A percentile compares a stretch with the other conserved stretches of the same genome.
These are phyloP conservation scores for Glaciozyma antarctica DNA, from an alignment of 768 basidiomycete species.

Conservation along the genomic window DNA sequence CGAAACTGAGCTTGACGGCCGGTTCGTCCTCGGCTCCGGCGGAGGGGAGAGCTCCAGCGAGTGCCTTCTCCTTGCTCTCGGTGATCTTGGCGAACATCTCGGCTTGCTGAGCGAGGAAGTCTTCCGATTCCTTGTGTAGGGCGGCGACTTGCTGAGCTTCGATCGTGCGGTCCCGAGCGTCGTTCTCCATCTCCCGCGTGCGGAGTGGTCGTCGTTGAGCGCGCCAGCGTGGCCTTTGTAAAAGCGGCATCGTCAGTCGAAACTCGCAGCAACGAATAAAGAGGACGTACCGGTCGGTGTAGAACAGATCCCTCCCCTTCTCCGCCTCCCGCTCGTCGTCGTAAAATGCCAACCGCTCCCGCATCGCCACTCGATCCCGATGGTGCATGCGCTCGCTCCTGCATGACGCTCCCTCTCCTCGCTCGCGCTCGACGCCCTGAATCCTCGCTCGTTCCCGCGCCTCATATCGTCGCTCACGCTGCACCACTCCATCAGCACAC, in stretches of 20 bases:
- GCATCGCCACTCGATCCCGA: slow-evolving; percentile 49
- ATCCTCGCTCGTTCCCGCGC: slow-evolving; percentile 76
- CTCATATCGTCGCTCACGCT: slow-evolving; percentile 93
- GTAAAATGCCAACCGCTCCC: slow-evolving; percentile 68
- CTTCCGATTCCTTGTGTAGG: slow-evolving; percentile 79
- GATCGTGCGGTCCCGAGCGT: slow-evolving; percentile 67
- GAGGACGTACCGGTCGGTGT: slow-evolving; percentile 66
- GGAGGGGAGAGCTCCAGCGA: no score
- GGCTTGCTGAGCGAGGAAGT: slow-evolving; percentile 52
- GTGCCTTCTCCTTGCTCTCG: background rate
- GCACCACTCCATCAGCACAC: background rate
- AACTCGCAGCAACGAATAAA: background rate
- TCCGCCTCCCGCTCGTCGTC: slow-evolving; percentile 85
- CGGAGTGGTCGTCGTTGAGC: slow-evolving; percentile 60
- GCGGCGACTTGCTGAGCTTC: slow-evolving; percentile 82
- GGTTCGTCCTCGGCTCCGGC: background rate
- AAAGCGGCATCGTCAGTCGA: background rate
- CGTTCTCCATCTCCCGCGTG: slow-evolving; percentile 67
- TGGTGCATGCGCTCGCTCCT: slow-evolving; percentile 52
- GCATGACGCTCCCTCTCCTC: no score
- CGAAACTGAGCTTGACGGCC: slow-evolving; percentile 32
- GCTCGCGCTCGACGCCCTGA: slow-evolving; percentile 40
- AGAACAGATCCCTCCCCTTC: slow-evolving; percentile 84
- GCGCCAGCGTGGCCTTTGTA: slow-evolving; percentile 73
- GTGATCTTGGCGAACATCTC: slow-evolving; percentile 28